These are phyloP conservation scores for Dictyostelium citrinum DNA, from an alignment of 78 protist genomes.

Conservation along the genomic window DNA sequence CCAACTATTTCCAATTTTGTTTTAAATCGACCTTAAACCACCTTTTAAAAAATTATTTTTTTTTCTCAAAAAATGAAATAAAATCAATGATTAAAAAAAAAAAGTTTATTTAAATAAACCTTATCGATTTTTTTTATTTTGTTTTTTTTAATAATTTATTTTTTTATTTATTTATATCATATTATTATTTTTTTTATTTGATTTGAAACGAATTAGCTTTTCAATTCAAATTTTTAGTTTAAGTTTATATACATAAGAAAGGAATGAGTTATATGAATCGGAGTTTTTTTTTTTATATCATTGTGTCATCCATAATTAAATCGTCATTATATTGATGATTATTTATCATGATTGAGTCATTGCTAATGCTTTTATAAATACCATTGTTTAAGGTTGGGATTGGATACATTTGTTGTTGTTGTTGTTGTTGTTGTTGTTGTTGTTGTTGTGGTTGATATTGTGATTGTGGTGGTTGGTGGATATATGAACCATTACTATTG, in stretches of 20 bases:
- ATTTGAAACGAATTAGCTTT: slow-evolving; percentile 14
- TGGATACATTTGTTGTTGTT: neutral
- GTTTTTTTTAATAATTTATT: neutral
- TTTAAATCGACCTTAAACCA: neutral
- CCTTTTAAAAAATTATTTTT: neutral
- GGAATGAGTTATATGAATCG: neutral
- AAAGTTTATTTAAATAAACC: too few species aligned
- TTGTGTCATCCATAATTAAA: slow-evolving; percentile 14
- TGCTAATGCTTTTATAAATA: neutral
- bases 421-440: neutral
- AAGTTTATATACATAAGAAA: neutral
- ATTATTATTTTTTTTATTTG: neutral
- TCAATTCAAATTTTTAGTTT: neutral
- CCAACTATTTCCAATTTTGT: neutral
- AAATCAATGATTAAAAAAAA: too few species aligned
- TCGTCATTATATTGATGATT: neutral
- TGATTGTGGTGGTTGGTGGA: neutral
- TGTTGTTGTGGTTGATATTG: neutral
- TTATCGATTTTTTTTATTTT: too few species aligned
- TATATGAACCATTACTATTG: neutral
- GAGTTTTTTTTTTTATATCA: neutral
- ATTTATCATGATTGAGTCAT: neutral
- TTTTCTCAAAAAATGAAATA: too few species aligned
- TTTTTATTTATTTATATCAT: neutral
- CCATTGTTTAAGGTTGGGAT: neutral